phyloP scores from a whole-genome alignment of 176 grass and related monocot genomes.

The maize (Zea mays) region Zm-B73-REFERENCE-NAM-5.0 NC_050099.1:34178001-34178500 shows the following conservation, averaged over 20 bases:
- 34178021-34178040: conserved; percentile 22
- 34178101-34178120: conserved; percentile 47
- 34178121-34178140: conserved; percentile 25
- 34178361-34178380: conserved; percentile 53
- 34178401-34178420: conserved; percentile 56
- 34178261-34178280: conserved; percentile 47
- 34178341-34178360: conserved; percentile 26
- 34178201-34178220: conserved; percentile 72
- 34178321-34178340: conserved; percentile 59
- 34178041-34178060: conserved; percentile 61
- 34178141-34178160: conserved; percentile 26
- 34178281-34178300: conserved; percentile 22
- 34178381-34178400: conserved; percentile 55
- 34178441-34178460: conserved; percentile 50
- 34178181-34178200: conserved; percentile 73
- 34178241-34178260: conserved; percentile 51
- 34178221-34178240: conserved; percentile 41
- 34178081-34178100: conserved; percentile 33
- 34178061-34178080: conserved; percentile 59
- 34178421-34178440: conserved; percentile 67
- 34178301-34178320: conserved; percentile 66
- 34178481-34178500: conserved; percentile 46
- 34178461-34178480: conserved; percentile 61
- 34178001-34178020: conserved; percentile 51
- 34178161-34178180: conserved; percentile 50